phyloP scores from a whole-genome alignment of 2,329 filamentous ascomycete species.

The Talaromyces sp. region DNA sequence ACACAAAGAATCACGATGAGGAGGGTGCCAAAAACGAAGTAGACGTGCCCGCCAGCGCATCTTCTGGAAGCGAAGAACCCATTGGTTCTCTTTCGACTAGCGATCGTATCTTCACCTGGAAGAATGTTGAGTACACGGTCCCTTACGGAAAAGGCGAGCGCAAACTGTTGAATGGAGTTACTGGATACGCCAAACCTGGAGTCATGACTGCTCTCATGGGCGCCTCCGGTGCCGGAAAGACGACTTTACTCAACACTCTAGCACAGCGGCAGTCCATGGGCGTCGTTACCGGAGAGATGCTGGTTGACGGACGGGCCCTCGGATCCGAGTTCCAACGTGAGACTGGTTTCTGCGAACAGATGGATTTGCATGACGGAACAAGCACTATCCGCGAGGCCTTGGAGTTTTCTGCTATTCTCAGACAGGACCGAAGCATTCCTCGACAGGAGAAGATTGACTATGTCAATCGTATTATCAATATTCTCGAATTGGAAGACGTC shows the following conservation, averaged over 20 bases:
- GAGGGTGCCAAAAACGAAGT: conserved; percentile 2
- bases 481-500: conserved; percentile 61
- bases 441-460: conserved; percentile 60
- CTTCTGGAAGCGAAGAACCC: conserved; percentile 5
- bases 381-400: conserved; percentile 64
- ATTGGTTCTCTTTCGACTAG: conserved; percentile 34
- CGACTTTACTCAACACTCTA: conserved; percentile 71
- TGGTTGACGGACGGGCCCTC: conserved; percentile 62
- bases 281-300: conserved; percentile 62
- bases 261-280: conserved; percentile 67
- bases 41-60: conserved; percentile 1
- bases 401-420: conserved; percentile 62
- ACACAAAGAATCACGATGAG: conserved; percentile 17
- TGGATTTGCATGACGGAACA: conserved; percentile 65
- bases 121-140: conserved; percentile 66
- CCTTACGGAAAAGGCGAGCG: conserved; percentile 59
- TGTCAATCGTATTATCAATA: conserved; percentile 60
- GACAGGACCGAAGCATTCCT: conserved; percentile 53
- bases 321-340: conserved; percentile 61
- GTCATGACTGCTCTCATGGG: conserved; percentile 77
- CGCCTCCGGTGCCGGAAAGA: conserved; percentile 77
- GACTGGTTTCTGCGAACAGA: conserved; percentile 68
- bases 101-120: conserved; percentile 66
- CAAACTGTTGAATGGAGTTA: conserved; percentile 63
- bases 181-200: conserved; percentile 74